Evolutionary conservation across 2,329 filamentous ascomycete genomes (phyloP), one percentile per base, ranked within the genome.

Genomic region (Alternaria brassicicola): DNA sequence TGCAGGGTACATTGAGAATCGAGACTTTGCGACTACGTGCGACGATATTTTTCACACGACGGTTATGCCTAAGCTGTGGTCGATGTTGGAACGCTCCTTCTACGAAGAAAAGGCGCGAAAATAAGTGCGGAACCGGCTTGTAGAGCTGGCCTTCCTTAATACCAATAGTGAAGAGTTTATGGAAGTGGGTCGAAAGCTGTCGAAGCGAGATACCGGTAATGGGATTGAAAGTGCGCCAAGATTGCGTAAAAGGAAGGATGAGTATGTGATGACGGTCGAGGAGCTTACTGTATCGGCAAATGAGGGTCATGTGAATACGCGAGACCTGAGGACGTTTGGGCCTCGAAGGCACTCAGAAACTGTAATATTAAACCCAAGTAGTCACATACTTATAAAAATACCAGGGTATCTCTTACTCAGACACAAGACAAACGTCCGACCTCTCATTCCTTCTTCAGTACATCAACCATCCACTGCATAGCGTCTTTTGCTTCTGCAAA

Each of bases 401-500:
- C 50, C 46, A 41, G 54, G 48, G 54, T 57, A 52, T 57, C 19
- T 33, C 23, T 30, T 55, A 55, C 45, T 46, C 31, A 31, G 21
- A 46, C 31, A 46, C 26, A 31, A 12, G 10, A 46, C 9, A 25
- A 35, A 31, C 9, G 13, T 12, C 21, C 23, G 3, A 23, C 19
- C 6, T 36, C 10, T 60, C 47, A 74, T 39, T 68, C 70, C 17
- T 64, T 65, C 52, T 66, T 73, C 28, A 79, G 50, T 0, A 76
- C 67, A 25, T 80, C 74, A 1, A 82, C 52, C 0, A 83, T 73
- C 80, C 83, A 85, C 2, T 80, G 74, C 28, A 81, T 73, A 0
- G 71, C 80, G 57, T 82, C 72, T 28, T 74, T 78, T 2, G 81
- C 79, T 63, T 86, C 84, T 4, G 67, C 72, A 25, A 86, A 35